phyloP scores from a whole-genome alignment of 495 filamentous ascomycete species.

The Penicillium verhagenii region DNA sequence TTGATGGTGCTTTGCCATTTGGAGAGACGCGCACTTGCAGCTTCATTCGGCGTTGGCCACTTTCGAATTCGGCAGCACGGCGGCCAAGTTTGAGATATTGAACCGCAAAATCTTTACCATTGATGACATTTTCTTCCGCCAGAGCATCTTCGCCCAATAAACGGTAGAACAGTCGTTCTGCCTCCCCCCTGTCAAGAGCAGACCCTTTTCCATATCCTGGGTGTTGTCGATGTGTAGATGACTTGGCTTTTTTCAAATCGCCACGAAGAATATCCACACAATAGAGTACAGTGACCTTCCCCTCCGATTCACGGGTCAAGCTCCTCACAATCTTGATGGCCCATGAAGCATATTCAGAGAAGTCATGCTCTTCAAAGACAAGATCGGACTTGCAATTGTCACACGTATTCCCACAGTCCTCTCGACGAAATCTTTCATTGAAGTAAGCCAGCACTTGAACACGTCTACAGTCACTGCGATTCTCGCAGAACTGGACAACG shows the following conservation, averaged over 20 bases:
- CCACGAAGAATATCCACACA: slow-evolving; percentile 63
- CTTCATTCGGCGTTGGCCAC: slow-evolving; percentile 51
- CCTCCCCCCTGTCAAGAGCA: slow-evolving; percentile 55
- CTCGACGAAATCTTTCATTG: slow-evolving; percentile 71
- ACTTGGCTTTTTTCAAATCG: slow-evolving; percentile 48
- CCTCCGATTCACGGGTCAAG: slow-evolving; percentile 44
- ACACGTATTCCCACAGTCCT: slow-evolving; percentile 70
- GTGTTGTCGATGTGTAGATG: slow-evolving; percentile 44
- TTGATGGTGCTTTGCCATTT: slow-evolving; percentile 38
- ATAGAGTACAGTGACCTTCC: slow-evolving; percentile 52
- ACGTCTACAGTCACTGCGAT: slow-evolving; percentile 78
- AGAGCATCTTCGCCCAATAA: slow-evolving; percentile 63
- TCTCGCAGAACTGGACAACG: slow-evolving; percentile 85
- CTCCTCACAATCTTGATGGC: slow-evolving; percentile 65
- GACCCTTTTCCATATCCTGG: slow-evolving; percentile 55
- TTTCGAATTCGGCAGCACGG: slow-evolving; percentile 51
- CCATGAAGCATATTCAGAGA: slow-evolving; percentile 67
- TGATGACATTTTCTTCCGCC: slow-evolving; percentile 56
- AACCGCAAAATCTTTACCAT: slow-evolving; percentile 56
- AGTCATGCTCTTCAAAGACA: slow-evolving; percentile 68
- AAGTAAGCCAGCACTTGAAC: slow-evolving; percentile 91
- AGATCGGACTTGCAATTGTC: slow-evolving; percentile 80
- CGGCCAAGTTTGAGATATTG: slow-evolving; percentile 60
- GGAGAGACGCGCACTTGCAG: slow-evolving; percentile 60
- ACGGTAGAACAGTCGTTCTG: slow-evolving; percentile 64